phyloP scores from a whole-genome alignment of 2,329 filamentous ascomycete genomes.

The Scorias spongiosa region DNA sequence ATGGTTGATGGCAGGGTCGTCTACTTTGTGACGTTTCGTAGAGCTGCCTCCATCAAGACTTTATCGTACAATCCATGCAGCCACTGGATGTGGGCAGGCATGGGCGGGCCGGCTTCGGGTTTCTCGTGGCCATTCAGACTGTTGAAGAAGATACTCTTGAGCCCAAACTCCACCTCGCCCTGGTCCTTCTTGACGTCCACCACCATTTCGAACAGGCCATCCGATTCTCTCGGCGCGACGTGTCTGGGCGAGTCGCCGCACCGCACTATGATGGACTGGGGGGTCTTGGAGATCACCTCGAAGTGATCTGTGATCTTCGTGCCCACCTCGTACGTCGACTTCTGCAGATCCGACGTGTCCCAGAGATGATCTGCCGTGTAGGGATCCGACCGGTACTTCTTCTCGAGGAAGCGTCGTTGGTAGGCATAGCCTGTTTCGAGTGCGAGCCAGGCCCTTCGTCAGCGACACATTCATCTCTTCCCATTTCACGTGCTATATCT shows the following conservation, averaged over 20 bases:
- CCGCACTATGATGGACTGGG: slow-evolving; percentile 45
- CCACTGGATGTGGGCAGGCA: slow-evolving; percentile 34
- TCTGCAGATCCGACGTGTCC: slow-evolving; percentile 38
- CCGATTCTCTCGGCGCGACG: slow-evolving; percentile 39
- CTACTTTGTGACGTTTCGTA: slow-evolving; percentile 23
- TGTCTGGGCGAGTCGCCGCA: slow-evolving; percentile 51
- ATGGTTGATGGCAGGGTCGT: not conserved
- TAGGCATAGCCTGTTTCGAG: slow-evolving; percentile 36
- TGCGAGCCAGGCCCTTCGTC: not conserved
- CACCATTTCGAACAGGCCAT: slow-evolving; percentile 52
- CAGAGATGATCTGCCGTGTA: slow-evolving; percentile 47
- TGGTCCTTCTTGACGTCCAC: slow-evolving; percentile 44
- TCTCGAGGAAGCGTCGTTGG: slow-evolving; percentile 43
- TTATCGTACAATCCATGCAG: slow-evolving; percentile 42
- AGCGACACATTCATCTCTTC: not conserved
- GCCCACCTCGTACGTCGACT: slow-evolving; percentile 45
- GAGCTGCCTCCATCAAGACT: slow-evolving; percentile 39
- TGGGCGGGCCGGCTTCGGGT: slow-evolving; percentile 22
- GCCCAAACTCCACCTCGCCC: slow-evolving; percentile 45
- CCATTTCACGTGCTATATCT: not conserved
- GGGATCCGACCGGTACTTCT: slow-evolving; percentile 39
- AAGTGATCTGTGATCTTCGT: slow-evolving; percentile 57
- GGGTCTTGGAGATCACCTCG: slow-evolving; percentile 51
- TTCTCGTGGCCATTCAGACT: slow-evolving; percentile 25
- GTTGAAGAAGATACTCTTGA: slow-evolving; percentile 51